These are phyloP conservation scores for Sclerotinia sclerotiorum DNA, from an alignment of 2,329 filamentous ascomycete genomes.

Conservation along the genomic window DNA sequence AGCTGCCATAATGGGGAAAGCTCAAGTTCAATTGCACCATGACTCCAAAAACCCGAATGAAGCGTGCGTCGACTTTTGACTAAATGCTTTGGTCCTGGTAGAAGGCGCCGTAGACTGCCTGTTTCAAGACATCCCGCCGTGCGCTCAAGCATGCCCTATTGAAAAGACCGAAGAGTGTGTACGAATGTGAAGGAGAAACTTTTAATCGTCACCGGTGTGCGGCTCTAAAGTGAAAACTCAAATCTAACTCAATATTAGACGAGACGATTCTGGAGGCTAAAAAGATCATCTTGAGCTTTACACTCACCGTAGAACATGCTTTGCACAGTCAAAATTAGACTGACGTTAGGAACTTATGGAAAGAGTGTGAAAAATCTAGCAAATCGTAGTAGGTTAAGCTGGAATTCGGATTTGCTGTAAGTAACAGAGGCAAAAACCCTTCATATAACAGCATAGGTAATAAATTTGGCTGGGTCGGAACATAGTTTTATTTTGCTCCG, in stretches of 20 bases:
- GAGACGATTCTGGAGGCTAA: constrained; percentile 1
- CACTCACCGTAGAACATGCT: constrained; percentile 34
- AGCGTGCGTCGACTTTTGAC: constrained; percentile 48
- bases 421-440: constrained; percentile 18
- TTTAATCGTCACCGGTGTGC: constrained; percentile 22
- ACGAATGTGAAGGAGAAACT: background rate
- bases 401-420: background rate
- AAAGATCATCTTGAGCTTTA: background rate
- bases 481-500: constrained; percentile 21
- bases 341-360: background rate
- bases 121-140: constrained; percentile 57
- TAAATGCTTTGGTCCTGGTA: constrained; percentile 42
- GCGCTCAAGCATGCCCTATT: constrained; percentile 57
- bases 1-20: constrained; percentile 38
- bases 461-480: constrained; percentile 16
- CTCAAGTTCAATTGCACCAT: constrained; percentile 46
- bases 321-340: constrained; percentile 16
- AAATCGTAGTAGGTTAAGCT: background rate
- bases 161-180: background rate
- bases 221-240: constrained; percentile 15
- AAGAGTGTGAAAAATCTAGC: background rate
- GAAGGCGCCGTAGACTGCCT: constrained; percentile 53
- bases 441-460: background rate
- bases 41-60: constrained; percentile 56
- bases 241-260: constrained; percentile 15